Percentiles rank a stretch among this genome's conserved stretches.
phyloP scores from a whole-genome alignment of 495 filamentous ascomycete genomes.

The Hypomontagnella submonticulosa region DNA sequence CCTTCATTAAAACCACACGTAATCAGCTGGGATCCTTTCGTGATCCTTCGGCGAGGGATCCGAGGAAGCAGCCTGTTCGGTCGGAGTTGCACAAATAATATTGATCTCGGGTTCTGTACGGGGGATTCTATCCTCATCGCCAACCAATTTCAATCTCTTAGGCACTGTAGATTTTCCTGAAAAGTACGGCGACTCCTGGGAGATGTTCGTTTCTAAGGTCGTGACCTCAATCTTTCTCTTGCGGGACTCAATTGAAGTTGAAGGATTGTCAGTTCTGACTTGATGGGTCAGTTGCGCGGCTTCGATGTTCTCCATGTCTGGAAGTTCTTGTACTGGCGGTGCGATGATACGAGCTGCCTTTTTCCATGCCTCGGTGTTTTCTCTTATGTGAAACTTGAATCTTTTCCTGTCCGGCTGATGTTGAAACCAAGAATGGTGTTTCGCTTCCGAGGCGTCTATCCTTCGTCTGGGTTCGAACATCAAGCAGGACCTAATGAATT shows the following conservation, averaged over 20 bases:
- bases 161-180: neutral
- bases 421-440: constrained; percentile 70
- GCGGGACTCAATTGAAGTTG: constrained; percentile 54
- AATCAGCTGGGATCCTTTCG: no score
- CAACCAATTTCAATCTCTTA: constrained; percentile 12
- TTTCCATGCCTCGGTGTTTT: constrained; percentile 25
- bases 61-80: no score
- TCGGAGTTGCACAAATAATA: no score
- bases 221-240: constrained; percentile 6
- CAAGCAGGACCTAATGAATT: constrained; percentile 67
- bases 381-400: constrained; percentile 15
- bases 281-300: neutral
- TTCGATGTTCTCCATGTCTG: constrained; percentile 8
- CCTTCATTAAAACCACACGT: no score
- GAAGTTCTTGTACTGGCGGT: constrained; percentile 36
- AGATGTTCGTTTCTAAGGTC: neutral
- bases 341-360: constrained; percentile 19
- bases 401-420: constrained; percentile 40
- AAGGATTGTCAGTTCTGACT: neutral
- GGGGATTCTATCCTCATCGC: neutral
- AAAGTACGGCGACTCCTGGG: constrained; percentile 19
- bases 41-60: no score
- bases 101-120: no score
- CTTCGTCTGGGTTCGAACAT: constrained; percentile 61
- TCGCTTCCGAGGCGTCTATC: constrained; percentile 65